Evolutionary conservation across 140 eudicot genomes (phyloP).

Genomic region (Senecio squalidus): DNA sequence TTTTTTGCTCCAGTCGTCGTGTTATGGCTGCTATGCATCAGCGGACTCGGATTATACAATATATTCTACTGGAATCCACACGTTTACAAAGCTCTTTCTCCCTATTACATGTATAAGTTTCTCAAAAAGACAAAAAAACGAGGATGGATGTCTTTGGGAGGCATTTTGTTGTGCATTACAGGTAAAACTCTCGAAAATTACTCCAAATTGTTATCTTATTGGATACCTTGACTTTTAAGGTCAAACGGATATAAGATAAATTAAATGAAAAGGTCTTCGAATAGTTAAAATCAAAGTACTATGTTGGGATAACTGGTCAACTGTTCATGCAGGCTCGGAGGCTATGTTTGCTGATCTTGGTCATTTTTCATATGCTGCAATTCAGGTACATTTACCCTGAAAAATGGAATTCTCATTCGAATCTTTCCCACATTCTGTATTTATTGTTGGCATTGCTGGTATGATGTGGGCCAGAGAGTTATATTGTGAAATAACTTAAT

Average conservation of each 20-base stretch:
- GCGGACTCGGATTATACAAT: conserved; percentile 86
- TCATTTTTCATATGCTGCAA: conserved; percentile 79
- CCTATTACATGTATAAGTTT: conserved; percentile 80
- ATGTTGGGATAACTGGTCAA: conserved; percentile 7
- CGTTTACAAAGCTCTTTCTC: conserved; percentile 85
- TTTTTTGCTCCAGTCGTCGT: conserved; percentile 76
- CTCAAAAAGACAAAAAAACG: conserved; percentile 72
- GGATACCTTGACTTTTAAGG: neutral
- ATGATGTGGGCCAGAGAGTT: neutral
- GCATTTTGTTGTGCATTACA: conserved; percentile 84
- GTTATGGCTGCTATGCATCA: conserved; percentile 77
- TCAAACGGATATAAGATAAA: too few relatives aligned
- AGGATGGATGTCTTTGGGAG: conserved; percentile 99
- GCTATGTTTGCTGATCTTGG: conserved; percentile 99
- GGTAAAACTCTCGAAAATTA: conserved; percentile 33
- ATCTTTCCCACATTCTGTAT: neutral
- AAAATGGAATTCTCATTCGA: neutral
- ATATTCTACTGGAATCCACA: conserved; percentile 71
- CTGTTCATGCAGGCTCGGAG: conserved; percentile 67
- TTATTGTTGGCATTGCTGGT: neutral
- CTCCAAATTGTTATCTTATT: neutral
- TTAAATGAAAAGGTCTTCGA: too few relatives aligned
- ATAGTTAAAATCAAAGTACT: neutral
- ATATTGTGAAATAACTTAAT: neutral
- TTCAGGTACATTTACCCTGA: conserved; percentile 56